A percentile compares a stretch with the other conserved stretches of the same genome.
Conservation (phyloP, 2,329 filamentous ascomycete species). For the Colletotrichum musicola region DNA sequence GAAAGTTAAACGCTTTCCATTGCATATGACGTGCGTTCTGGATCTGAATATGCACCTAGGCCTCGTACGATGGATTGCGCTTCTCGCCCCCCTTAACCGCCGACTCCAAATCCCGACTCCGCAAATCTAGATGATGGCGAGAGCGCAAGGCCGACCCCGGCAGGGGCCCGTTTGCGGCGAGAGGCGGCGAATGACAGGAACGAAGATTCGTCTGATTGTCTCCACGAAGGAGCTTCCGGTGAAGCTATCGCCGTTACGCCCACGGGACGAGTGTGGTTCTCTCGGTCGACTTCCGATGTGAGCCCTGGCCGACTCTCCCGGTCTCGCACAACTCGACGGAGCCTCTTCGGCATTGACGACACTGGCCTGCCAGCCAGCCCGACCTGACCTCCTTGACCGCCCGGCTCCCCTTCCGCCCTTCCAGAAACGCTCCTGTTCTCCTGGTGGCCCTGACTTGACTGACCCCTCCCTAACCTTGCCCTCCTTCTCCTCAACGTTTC, state of each 20-base stretch:
- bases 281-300: constrained; percentile 38
- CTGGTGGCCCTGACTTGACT: background rate
- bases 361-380: constrained; percentile 8
- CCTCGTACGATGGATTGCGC: constrained; percentile 8
- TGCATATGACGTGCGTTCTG: constrained; percentile 9
- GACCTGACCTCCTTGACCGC: too few relatives aligned
- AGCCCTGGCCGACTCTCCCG: constrained; percentile 36
- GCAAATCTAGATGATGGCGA: constrained; percentile 1
- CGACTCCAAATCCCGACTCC: background rate
- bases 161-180: constrained; percentile 7
- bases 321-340: constrained; percentile 20
- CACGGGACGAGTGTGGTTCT: constrained; percentile 19
- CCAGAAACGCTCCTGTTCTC: background rate
- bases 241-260: constrained; percentile 24
- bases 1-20: constrained; percentile 1
- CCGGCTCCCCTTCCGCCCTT: constrained; percentile 5
- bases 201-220: constrained; percentile 24
- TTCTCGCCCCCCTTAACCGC: constrained; percentile 1
- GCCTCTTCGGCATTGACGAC: constrained; percentile 32
- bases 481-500: constrained; percentile 21
- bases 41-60: constrained; percentile 1
- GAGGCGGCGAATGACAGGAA: constrained; percentile 23
- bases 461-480: background rate
- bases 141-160: constrained; percentile 30
- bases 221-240: constrained; percentile 22